Percentiles rank a stretch among this genome's conserved stretches.
Conservation (phyloP, 2,329 filamentous ascomycete genomes). For the Cladosporium sp. region DNA sequence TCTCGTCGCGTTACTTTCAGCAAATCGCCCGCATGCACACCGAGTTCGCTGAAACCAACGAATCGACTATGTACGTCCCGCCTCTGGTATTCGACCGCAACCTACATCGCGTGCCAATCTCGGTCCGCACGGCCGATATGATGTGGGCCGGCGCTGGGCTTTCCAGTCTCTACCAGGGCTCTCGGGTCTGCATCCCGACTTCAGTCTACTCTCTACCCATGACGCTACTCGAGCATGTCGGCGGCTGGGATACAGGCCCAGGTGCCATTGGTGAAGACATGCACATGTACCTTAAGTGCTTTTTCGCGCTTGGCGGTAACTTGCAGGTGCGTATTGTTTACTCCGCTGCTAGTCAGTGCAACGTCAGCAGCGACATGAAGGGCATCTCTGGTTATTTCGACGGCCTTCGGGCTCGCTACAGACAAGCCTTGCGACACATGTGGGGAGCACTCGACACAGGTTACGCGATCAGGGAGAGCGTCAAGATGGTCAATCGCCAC, state of each 20-base stretch:
- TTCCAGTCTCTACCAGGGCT: conserved; percentile 66
- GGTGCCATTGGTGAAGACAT: conserved; percentile 75
- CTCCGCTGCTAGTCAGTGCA: conserved; percentile 72
- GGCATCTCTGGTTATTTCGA: conserved; percentile 57
- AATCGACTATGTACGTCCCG: conserved; percentile 66
- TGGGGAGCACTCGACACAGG: conserved; percentile 73
- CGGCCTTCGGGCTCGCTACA: conserved; percentile 67
- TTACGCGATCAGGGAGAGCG: conserved; percentile 55
- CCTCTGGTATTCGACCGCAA: conserved; percentile 77
- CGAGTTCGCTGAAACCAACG: conserved; percentile 59
- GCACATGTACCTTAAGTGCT: conserved; percentile 79
- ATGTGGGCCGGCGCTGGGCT: conserved; percentile 72
- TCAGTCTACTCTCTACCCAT: conserved; percentile 74
- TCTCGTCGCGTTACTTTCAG: conserved; percentile 68
- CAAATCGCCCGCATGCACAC: conserved; percentile 66
- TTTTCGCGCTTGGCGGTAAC: conserved; percentile 72
- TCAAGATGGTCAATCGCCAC: conserved; percentile 34
- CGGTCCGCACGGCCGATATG: conserved; percentile 71
- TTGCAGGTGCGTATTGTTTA: conserved; percentile 65
- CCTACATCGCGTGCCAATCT: conserved; percentile 65
- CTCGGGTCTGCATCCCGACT: conserved; percentile 67
- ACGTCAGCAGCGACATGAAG: conserved; percentile 63
- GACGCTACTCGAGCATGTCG: conserved; percentile 66
- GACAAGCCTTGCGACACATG: conserved; percentile 74
- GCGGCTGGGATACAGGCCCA: conserved; percentile 70